phyloP scores from a whole-genome alignment of 1,284 basidiomycete species.

The Marasmius sp. region DNA sequence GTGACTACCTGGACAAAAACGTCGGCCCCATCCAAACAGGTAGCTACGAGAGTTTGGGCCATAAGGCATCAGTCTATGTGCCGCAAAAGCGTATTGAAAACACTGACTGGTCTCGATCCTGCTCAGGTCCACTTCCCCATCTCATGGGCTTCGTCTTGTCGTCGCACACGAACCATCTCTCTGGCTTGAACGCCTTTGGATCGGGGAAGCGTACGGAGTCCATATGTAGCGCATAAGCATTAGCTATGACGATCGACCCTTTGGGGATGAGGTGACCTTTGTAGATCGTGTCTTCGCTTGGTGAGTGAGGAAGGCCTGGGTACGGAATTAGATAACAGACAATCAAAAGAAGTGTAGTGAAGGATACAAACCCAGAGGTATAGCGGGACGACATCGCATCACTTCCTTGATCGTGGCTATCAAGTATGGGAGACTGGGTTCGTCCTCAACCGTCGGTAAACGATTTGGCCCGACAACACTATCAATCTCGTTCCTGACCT shows the following conservation, averaged over 20 bases:
- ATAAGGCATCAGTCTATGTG: too few species aligned
- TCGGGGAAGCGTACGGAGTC: conserved; percentile 36
- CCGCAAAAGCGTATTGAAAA: background rate
- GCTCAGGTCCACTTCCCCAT: background rate
- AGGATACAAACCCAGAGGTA: background rate
- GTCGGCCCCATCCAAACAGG: background rate
- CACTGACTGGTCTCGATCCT: background rate
- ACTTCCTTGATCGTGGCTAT: background rate
- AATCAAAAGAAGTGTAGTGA: background rate
- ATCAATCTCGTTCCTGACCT: background rate
- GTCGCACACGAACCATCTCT: conserved; percentile 32
- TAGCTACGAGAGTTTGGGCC: background rate
- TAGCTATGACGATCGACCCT: conserved; percentile 32
- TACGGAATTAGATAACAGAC: background rate
- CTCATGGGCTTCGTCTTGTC: conserved; percentile 21
- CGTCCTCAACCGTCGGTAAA: background rate
- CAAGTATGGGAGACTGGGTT: background rate
- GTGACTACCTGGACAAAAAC: background rate
- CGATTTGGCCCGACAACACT: background rate
- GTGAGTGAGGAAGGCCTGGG: conserved; percentile 27
- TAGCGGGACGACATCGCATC: background rate
- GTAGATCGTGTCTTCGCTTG: conserved; percentile 33
- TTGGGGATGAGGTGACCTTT: conserved; percentile 36
- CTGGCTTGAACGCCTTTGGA: conserved; percentile 38
- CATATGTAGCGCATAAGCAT: conserved; percentile 38